phyloP scores from a whole-genome alignment of 2,329 filamentous ascomycete genomes.

The Talaromyces sp. region DNA sequence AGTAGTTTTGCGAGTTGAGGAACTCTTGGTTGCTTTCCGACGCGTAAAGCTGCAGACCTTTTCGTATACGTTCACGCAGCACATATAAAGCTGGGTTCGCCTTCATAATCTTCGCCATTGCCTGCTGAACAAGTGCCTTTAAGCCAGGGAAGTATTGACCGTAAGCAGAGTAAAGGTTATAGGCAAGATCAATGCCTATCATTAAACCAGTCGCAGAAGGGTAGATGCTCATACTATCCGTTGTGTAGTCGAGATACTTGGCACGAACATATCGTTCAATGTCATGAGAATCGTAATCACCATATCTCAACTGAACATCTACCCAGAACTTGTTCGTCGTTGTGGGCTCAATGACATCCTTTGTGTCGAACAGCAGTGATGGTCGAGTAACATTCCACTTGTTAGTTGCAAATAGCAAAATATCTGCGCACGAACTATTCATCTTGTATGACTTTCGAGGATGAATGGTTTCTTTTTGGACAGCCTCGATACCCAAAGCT shows the following conservation, averaged over 20 bases:
- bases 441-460: slow-evolving; percentile 99
- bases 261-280: slow-evolving; percentile 96
- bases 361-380: slow-evolving; percentile 90
- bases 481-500: slow-evolving; percentile 90
- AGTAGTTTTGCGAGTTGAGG: slow-evolving; percentile 98
- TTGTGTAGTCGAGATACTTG: slow-evolving; percentile 98
- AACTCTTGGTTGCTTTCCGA: slow-evolving; percentile 99
- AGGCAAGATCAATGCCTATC: slow-evolving; percentile 95
- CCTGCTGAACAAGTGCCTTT: slow-evolving; percentile 91
- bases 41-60: slow-evolving; percentile 94
- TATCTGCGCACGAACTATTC: slow-evolving; percentile 98
- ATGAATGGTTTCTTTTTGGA: slow-evolving; percentile 98
- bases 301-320: slow-evolving; percentile 92
- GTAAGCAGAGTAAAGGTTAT: slow-evolving; percentile 97
- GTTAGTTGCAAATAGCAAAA: slow-evolving; percentile 91
- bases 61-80: slow-evolving; percentile 92
- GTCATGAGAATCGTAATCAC: slow-evolving; percentile 98
- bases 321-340: slow-evolving; percentile 99
- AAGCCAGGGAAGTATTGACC: slow-evolving; percentile 98
- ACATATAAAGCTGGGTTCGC: slow-evolving; percentile 96
- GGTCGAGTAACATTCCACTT: slow-evolving; percentile 98
- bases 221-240: slow-evolving; percentile 97
- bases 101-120: slow-evolving; percentile 99
- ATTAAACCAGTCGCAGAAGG: slow-evolving; percentile 94
- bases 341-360: slow-evolving; percentile 87